These are phyloP conservation scores for Blastocystis sp. DNA, from an alignment of 352 stramenopile species.

Conservation along the genomic window DNA sequence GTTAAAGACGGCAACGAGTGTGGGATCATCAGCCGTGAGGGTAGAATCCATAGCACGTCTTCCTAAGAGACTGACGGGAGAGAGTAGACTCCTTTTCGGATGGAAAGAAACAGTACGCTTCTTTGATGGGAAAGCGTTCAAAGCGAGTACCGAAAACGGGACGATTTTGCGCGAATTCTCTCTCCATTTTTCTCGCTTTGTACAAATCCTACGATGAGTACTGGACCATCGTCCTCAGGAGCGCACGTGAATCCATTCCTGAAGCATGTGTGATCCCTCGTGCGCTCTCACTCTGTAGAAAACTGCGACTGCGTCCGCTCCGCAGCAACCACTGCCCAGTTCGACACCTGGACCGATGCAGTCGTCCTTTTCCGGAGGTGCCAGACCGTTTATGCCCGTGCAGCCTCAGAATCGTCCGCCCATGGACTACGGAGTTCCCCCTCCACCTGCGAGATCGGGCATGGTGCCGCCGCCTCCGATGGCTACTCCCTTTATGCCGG, in stretches of 20 bases:
- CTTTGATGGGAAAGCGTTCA: too few relatives aligned
- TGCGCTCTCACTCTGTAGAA: neutral
- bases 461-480: conserved; percentile 15
- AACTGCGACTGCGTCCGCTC: neutral
- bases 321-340: too few relatives aligned
- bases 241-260: conserved; percentile 59
- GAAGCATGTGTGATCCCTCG: neutral
- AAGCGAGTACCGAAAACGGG: conserved; percentile 5
- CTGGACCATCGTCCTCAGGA: neutral
- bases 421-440: neutral
- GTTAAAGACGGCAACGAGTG: conserved; percentile 41
- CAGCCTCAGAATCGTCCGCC: neutral
- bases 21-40: too few relatives aligned
- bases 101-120: too few relatives aligned
- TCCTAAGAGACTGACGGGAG: too few relatives aligned
- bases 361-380: conserved; percentile 11
- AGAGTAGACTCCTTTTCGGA: too few relatives aligned
- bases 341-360: neutral
- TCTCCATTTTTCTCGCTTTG: neutral
- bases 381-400: neutral
- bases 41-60: too few relatives aligned
- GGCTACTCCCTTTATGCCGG: conserved; percentile 50
- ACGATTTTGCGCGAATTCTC: neutral
- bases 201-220: conserved; percentile 26
- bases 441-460: neutral